A percentile compares a stretch with the other conserved stretches of the same genome.
These are phyloP conservation scores for Darksidea phi DNA, from an alignment of 495 filamentous ascomycete genomes.

Conservation along the genomic window DNA sequence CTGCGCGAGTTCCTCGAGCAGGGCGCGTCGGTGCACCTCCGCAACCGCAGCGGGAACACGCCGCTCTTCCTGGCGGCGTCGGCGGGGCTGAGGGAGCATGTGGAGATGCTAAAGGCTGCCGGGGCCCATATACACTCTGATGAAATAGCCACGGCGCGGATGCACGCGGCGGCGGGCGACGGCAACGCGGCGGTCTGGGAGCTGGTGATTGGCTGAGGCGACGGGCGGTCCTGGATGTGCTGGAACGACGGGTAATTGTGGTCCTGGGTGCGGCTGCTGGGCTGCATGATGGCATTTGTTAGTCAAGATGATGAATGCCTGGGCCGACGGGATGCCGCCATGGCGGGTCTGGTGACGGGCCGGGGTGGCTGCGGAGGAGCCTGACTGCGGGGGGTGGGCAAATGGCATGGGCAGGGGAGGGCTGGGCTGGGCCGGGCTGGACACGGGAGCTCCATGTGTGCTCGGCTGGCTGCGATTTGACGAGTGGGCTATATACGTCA, in stretches of 20 bases:
- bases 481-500: not conserved
- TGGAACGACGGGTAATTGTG: slow-evolving; percentile 21
- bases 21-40: slow-evolving; percentile 82
- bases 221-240: not conserved
- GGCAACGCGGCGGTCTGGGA: slow-evolving; percentile 32
- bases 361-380: not conserved
- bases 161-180: slow-evolving; percentile 30
- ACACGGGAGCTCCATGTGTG: not conserved
- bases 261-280: slow-evolving; percentile 8
- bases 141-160: slow-evolving; percentile 48
- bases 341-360: slow-evolving; percentile 21
- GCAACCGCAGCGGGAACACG: slow-evolving; percentile 78
- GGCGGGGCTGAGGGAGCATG: slow-evolving; percentile 60
- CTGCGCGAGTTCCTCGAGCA: slow-evolving; percentile 69
- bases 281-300: slow-evolving; percentile 6
- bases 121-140: slow-evolving; percentile 70
- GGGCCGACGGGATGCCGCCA: slow-evolving; percentile 11
- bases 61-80: slow-evolving; percentile 76
- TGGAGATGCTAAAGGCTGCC: slow-evolving; percentile 62
- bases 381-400: not conserved
- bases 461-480: not conserved
- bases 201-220: slow-evolving; percentile 24
- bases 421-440: not conserved
- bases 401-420: no score
- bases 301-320: not conserved